Base-by-base conservation (phyloP, 176 grass and related monocot species). In the Juncus inflexus region DNA sequence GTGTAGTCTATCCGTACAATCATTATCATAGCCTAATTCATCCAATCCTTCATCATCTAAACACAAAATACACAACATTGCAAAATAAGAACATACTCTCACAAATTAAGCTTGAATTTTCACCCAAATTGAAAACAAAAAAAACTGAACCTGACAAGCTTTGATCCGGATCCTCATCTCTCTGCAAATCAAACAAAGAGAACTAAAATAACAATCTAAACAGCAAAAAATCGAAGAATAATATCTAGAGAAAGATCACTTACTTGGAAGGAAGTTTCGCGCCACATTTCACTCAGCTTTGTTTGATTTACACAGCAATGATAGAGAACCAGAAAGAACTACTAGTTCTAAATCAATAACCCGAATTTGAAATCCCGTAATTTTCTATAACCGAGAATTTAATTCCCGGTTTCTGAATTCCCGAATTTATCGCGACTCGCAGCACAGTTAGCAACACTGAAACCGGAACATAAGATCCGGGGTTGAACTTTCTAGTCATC, bases 31-130 rank as follows among this genome's bases (percentile, higher is more conserved):
- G 5, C 7, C 3, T 14, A 70, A n/a, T 55, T 68, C 12, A 68
- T 68, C 65, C 50, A 68, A 54, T 55, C 4, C 67, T 16, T 70
- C 67, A 11, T 70, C 67, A 58, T 70, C 67, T 70, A 39, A 42
- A 42, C 67, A 70, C 37, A 41, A 41, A 8, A 35, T 16, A 65
- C 7, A 53, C 37, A 12, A 53, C 2, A 67, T 15, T 41, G 15
- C 28, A 10, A n/a, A 66, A 51, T 1, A 28, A 66, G 11, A 51
- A 15, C 50, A 35, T 5, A 66, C 4, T 66, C 28, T 35, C 14
- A 7, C 40, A 15, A 47, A 9, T 13, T 15, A 49, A n/a, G 14
- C 40, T 45, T 15, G 62, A 16, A 49, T 50, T 65, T 45, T 65
- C 10, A 40, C 7, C 63, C 15, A 6, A 47, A 64, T 15, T n/a